A percentile compares a stretch with the other conserved stretches of the same genome.
Evolutionary conservation across 1,139 yeast genomes (phyloP).

Genomic region (Starmera stellimalicola): DNA sequence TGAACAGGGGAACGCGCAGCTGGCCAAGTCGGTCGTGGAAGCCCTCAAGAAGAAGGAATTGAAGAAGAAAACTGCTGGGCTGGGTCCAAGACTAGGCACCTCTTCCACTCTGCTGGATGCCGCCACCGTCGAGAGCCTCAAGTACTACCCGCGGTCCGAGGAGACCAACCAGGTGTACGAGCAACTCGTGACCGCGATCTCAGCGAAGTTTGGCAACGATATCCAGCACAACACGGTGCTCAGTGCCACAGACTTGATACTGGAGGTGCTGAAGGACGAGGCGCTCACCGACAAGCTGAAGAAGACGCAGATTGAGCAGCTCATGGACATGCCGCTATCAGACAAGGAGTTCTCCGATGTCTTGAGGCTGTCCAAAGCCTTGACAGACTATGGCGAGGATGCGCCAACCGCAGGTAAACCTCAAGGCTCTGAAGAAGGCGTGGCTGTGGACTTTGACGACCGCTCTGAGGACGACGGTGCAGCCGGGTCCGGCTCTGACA

Average conservation of each 20-base stretch:
- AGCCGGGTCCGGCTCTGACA: slow-evolving; percentile 15
- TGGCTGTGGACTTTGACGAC: slow-evolving; percentile 30
- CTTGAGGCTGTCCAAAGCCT: slow-evolving; percentile 37
- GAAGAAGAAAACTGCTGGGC: slow-evolving; percentile 4
- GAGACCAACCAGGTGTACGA: slow-evolving; percentile 36
- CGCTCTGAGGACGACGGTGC: slow-evolving; percentile 24
- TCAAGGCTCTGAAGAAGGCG: slow-evolving; percentile 37
- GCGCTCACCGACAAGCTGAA: slow-evolving; percentile 30
- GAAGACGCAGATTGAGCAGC: slow-evolving; percentile 31
- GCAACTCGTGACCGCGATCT: slow-evolving; percentile 40
- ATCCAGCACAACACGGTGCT: slow-evolving; percentile 45
- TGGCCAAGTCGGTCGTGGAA: slow-evolving; percentile 17
- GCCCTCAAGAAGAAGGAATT: slow-evolving; percentile 9
- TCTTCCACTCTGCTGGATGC: slow-evolving; percentile 25
- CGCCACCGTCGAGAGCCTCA: slow-evolving; percentile 28
- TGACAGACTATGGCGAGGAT: slow-evolving; percentile 41
- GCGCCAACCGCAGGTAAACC: slow-evolving; percentile 30
- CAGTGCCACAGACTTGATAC: slow-evolving; percentile 54
- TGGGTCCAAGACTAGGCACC: slow-evolving; percentile 5
- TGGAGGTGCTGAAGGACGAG: slow-evolving; percentile 51
- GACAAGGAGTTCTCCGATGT: slow-evolving; percentile 46
- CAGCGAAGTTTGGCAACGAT: slow-evolving; percentile 39
- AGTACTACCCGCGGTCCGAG: slow-evolving; percentile 43
- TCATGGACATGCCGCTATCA: slow-evolving; percentile 36
- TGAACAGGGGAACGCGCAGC: slow-evolving; percentile 13